Conservation (phyloP, 768 basidiomycete genomes). For the Boletus reticuloceps region DNA sequence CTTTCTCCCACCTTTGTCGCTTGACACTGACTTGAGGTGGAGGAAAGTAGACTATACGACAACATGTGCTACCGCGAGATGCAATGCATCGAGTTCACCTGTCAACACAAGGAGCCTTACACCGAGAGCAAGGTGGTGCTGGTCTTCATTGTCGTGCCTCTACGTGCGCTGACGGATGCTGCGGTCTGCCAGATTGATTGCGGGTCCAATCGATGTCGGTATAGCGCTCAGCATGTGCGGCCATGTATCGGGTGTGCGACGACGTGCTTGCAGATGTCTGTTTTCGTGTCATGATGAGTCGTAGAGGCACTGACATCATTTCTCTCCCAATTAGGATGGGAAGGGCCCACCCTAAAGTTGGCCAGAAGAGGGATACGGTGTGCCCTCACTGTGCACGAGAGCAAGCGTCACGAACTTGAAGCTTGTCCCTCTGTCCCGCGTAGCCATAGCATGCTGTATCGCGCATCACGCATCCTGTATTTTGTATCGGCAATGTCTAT, state of each 20-base stretch:
- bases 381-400: constrained; percentile 23
- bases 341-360: constrained; percentile 18
- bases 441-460: neutral
- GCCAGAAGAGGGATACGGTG: constrained; percentile 12
- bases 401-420: constrained; percentile 7
- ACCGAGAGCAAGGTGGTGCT: constrained; percentile 29
- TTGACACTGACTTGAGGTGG: constrained; percentile 8
- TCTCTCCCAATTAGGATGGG: constrained; percentile 17
- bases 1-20: neutral
- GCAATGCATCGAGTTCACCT: constrained; percentile 36
- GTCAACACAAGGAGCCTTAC: constrained; percentile 36
- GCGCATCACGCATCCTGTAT: constrained; percentile 6
- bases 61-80: constrained; percentile 46
- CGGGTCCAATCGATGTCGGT: constrained; percentile 38
- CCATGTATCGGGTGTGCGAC: constrained; percentile 36
- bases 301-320: constrained; percentile 12
- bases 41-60: constrained; percentile 7
- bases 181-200: constrained; percentile 41
- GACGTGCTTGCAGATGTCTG: constrained; percentile 43
- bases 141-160: too few relatives aligned
- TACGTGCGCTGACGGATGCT: neutral
- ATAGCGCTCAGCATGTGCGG: constrained; percentile 37
- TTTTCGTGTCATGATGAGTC: neutral
- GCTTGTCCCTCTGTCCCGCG: neutral
- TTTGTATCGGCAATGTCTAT: constrained; percentile 7